phyloP scores from a whole-genome alignment of 345 rosid genomes.

The Populus davidiana region DNA sequence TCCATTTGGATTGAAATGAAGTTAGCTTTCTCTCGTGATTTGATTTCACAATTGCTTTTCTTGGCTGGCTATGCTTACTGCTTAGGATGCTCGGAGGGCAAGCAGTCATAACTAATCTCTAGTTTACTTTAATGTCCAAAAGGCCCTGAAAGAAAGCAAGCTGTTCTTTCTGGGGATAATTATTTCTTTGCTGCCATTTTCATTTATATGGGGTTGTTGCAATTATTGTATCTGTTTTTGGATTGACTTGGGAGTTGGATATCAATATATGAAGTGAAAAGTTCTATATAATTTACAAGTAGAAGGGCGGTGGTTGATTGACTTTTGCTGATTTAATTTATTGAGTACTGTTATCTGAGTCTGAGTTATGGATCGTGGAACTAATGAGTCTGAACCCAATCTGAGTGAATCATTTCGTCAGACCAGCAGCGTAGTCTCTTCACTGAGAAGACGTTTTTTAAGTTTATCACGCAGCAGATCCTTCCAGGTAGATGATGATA shows the following conservation, averaged over 20 bases:
- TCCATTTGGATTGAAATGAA: background rate
- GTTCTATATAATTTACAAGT: background rate
- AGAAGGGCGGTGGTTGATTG: background rate
- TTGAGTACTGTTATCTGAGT: background rate
- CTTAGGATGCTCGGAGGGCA: too few species aligned
- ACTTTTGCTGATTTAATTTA: background rate
- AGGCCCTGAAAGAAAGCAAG: background rate
- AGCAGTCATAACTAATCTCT: too few species aligned
- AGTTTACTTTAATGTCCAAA: background rate
- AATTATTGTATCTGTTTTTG: background rate
- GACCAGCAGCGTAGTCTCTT: slow-evolving; percentile 47
- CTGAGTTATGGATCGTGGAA: slow-evolving; percentile 43
- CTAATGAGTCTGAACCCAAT: slow-evolving; percentile 15
- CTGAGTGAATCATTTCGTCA: slow-evolving; percentile 36
- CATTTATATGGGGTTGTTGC: background rate
- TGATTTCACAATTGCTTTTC: background rate
- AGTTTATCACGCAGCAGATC: slow-evolving; percentile 37
- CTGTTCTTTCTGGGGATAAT: background rate
- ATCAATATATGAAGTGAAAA: background rate
- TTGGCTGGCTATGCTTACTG: background rate
- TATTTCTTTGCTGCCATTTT: background rate
- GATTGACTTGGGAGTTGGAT: background rate
- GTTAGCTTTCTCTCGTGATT: background rate
- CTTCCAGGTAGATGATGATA: slow-evolving; percentile 39
- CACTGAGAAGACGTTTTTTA: slow-evolving; percentile 45